phyloP scores from a whole-genome alignment of 768 basidiomycete genomes.

The Calocybe cyanea region DNA sequence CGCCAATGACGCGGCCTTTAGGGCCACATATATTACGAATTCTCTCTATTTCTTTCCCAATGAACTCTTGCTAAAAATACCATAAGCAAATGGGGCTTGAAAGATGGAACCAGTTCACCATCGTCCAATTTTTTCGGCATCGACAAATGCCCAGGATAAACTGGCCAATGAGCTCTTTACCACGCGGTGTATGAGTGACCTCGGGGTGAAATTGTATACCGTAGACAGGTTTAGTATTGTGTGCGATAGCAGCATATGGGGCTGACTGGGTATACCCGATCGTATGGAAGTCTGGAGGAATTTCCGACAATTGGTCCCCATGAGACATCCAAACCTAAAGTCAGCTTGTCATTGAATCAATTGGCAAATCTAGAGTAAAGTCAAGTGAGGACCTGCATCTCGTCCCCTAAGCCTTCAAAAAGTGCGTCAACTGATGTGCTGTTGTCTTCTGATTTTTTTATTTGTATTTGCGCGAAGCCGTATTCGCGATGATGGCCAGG shows the following conservation, averaged over 20 bases:
- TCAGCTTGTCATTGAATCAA: constrained; percentile 1
- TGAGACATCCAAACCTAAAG: constrained; percentile 99
- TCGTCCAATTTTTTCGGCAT: constrained; percentile 85
- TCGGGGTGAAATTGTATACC: constrained; percentile 99
- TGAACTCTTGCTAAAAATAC: constrained; percentile 80
- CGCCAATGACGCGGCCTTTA: constrained; percentile 95
- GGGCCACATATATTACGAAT: constrained; percentile 94
- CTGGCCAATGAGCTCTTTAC: constrained; percentile 82
- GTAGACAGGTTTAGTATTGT: constrained; percentile 83
- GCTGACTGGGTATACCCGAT: constrained; percentile 86
- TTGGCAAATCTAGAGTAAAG: background rate
- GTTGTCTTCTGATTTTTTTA: constrained; percentile 56
- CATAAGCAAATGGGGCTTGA: constrained; percentile 8
- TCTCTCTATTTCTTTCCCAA: constrained; percentile 91
- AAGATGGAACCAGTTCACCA: constrained; percentile 47
- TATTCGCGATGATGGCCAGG: constrained; percentile 93
- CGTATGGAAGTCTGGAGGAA: constrained; percentile 80
- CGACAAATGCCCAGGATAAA: constrained; percentile 85
- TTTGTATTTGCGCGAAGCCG: constrained; percentile 81
- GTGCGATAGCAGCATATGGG: constrained; percentile 91
- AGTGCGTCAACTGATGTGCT: constrained; percentile 60
- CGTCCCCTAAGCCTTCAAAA: constrained; percentile 83
- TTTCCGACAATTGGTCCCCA: constrained; percentile 84
- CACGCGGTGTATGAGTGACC: constrained; percentile 90
- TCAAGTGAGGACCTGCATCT: constrained; percentile 66